Conservation (phyloP, 495 filamentous ascomycete species). For the Talaromyces trachyspermus region DNA sequence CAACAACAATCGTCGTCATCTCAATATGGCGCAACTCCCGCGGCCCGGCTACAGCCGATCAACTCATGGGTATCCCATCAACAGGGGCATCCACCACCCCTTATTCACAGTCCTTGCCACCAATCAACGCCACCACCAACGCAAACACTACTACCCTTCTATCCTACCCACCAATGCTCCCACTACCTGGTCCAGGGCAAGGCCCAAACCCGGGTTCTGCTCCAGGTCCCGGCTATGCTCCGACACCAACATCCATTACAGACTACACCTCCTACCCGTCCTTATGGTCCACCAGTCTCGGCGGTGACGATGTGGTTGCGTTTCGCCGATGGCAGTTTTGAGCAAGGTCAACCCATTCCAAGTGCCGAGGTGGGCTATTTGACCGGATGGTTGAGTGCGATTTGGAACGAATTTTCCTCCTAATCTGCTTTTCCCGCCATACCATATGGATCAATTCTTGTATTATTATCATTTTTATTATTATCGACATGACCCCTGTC, state of each 20-base stretch:
- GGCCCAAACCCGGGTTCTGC: too few relatives aligned
- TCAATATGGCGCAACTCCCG: too few relatives aligned
- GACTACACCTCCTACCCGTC: conserved; percentile 16
- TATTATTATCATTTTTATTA: conserved; percentile 1
- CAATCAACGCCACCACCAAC: conserved; percentile 31
- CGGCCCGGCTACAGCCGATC: conserved; percentile 36
- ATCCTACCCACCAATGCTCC: conserved; percentile 28
- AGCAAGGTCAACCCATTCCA: conserved; percentile 23
- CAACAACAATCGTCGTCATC: conserved; percentile 27
- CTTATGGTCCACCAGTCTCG: conserved; percentile 30
- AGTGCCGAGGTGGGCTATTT: conserved; percentile 32
- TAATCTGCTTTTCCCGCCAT: background rate
- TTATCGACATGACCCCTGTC: too few relatives aligned
- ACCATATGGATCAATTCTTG: conserved; percentile 1
- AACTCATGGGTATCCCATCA: conserved; percentile 33
- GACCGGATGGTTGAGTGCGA: conserved; percentile 33
- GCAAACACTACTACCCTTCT: conserved; percentile 23
- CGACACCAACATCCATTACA: background rate
- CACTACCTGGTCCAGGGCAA: conserved; percentile 27
- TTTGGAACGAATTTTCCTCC: conserved; percentile 30
- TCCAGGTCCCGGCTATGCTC: conserved; percentile 20
- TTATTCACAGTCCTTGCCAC: conserved; percentile 35
- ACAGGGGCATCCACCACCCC: conserved; percentile 21
- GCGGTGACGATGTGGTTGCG: conserved; percentile 40
- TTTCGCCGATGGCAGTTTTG: conserved; percentile 40